Evolutionary conservation across 768 basidiomycete genomes (phyloP), one percentile per base, ranked within the genome.

Genomic region (Agrocybe chaxingu): DNA sequence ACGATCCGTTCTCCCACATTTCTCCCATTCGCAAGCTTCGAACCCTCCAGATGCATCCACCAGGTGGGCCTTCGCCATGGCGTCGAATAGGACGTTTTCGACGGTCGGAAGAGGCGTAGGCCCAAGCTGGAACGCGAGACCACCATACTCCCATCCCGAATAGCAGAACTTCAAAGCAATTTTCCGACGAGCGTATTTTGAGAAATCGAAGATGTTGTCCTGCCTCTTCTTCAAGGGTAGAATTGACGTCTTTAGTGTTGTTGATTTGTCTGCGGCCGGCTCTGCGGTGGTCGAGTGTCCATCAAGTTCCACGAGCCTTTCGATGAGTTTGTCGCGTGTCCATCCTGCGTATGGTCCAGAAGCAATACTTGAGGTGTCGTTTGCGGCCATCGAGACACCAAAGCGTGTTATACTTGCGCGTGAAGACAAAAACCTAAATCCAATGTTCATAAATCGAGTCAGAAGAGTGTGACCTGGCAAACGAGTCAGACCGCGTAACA

Each of bases 131-230:
- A 81, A 84, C 0, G 94, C 92, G 38, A 99, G 78, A 9, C 96
- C 97, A 48, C 86, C 84, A 64, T 96, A 98, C 24, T 90, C 87
- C 82, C 85, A 89, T 10, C 96, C 96, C 39, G 91, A 82, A 62
- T 98, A 99, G 63, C 84, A 87, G 64, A 98, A 92, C 61, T 91
- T 88, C 47, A 99, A 74, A 1, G 97, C 97, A 53, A 99, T 92
- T 70, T 98, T 98, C 46, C 90, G 87, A 34, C 77, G 76, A 6
- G 90, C 80, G 62, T 92, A 78, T 4, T 78, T 70, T 16, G 78
- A 65, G 66, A 92, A 90, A 52, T 83, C 68, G 63, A 92, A 91
- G 45, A 60, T 61, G 32, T 61, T 69, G 33, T 39, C 53, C 11
- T 38, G 42, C 24, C 43, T 56, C 45, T 63, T 61, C 24, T 24